Evolutionary conservation across 2,329 filamentous ascomycete species (phyloP).

Genomic region (Keithomyces neogunnii): DNA sequence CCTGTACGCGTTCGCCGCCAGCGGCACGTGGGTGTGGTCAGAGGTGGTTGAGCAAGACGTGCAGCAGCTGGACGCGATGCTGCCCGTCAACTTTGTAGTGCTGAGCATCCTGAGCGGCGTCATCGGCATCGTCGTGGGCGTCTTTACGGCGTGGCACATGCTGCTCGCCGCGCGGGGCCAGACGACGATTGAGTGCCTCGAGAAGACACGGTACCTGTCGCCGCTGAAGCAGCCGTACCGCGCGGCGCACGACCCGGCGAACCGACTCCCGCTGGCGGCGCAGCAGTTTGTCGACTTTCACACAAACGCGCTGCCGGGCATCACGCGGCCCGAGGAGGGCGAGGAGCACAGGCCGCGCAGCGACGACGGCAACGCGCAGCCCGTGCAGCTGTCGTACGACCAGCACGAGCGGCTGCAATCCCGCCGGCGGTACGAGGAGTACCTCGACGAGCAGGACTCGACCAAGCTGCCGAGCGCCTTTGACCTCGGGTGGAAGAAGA

Average conservation of each 20-base stretch:
- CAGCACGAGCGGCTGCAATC: constrained; percentile 48
- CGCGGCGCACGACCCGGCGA: constrained; percentile 46
- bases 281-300: constrained; percentile 76
- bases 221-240: constrained; percentile 65
- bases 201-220: constrained; percentile 89
- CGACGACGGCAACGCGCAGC: constrained; percentile 22
- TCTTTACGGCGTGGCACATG: constrained; percentile 90
- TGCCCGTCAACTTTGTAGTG: constrained; percentile 88
- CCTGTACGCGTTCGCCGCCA: constrained; percentile 69
- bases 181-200: constrained; percentile 92
- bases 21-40: constrained; percentile 73
- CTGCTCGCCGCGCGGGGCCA: constrained; percentile 69
- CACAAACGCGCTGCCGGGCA: constrained; percentile 70
- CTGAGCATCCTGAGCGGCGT: constrained; percentile 82
- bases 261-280: constrained; percentile 43
- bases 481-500: constrained; percentile 75
- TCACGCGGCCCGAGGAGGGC: constrained; percentile 75
- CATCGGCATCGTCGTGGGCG: constrained; percentile 79
- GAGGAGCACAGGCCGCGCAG: constrained; percentile 42
- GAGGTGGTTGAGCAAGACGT: constrained; percentile 67
- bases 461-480: constrained; percentile 88
- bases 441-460: constrained; percentile 84
- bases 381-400: constrained; percentile 42
- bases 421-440: constrained; percentile 53
- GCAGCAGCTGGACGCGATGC: constrained; percentile 63